Evolutionary conservation across 371 early-diverging fungal species (phyloP), one percentile per base, ranked within the genome.

Genomic region (Capillidium rhysosporum): DNA sequence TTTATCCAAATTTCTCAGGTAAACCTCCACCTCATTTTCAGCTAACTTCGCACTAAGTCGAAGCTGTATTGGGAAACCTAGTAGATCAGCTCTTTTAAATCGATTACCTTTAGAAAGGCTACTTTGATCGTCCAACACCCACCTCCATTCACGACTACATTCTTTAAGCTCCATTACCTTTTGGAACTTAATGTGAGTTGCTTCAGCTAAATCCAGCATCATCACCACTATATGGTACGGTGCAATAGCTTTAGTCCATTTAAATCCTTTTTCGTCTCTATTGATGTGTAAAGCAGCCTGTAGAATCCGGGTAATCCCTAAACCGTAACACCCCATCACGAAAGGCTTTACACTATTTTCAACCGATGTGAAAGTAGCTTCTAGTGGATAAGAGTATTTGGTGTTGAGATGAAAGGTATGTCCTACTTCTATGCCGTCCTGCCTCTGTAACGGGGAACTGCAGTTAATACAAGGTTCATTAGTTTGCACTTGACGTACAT

Each of bases 281-380:
- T 70, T 63, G 14, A 73, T 70, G 55, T 89, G 89, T 18, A 82
- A 75, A 7, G 83, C 72, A 5, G 90, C 82, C 5, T 86, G 84
- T 12, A 90, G 59, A 20, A 88, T 54, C 4, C 92, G 72, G 4
- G 84, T 75, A 12, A 91, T 69, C 24, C 93, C 93, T 29, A 92
- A 75, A 16, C 91, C 93, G 56, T 77, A 92, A 64, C 92, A 92
- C 9, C 93, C 93, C 93, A 91, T 92, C 56, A 83, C 77, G 31
- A 82, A 77, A 23, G 77, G 76, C 1, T 62, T 56, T 0, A 46
- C 46, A 14, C 57, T 49, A 5, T 56, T 45, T 44, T 62, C 57
- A 1, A 56, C 57, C 0, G 69, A 64, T 28, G 56, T 53, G 57
- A 76, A 77, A 0, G 59, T 65, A 14, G 90, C 85, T 16, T 70